phyloP scores from a whole-genome alignment of 768 basidiomycete genomes.

The Termitomyces sp. region DNA sequence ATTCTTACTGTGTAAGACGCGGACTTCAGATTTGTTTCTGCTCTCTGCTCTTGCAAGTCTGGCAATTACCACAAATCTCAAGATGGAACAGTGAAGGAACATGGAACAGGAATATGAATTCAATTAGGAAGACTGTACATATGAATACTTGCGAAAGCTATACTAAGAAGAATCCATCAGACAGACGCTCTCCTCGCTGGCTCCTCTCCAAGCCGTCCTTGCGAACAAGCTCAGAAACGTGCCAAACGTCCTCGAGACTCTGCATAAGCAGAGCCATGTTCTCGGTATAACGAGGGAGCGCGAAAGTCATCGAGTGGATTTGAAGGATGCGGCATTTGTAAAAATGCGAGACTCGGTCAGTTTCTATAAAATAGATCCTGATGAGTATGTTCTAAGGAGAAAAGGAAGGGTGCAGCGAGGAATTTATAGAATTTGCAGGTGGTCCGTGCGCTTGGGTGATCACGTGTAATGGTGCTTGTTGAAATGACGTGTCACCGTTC shows the following conservation, averaged over 20 bases:
- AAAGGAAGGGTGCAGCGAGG: neutral
- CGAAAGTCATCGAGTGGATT: slow-evolving; percentile 24
- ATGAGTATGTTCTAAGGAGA: slow-evolving; percentile 25
- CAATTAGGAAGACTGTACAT: neutral
- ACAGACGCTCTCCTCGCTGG: slow-evolving; percentile 21
- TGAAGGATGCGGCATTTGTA: slow-evolving; percentile 26
- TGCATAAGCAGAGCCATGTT: slow-evolving; percentile 17
- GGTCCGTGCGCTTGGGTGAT: slow-evolving; percentile 15
- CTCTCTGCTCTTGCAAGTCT: too few species aligned
- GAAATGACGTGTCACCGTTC: neutral
- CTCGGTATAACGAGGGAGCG: slow-evolving; percentile 23
- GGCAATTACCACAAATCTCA: too few species aligned
- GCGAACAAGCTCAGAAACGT: slow-evolving; percentile 4
- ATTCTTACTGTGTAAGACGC: too few species aligned
- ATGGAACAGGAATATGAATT: too few species aligned
- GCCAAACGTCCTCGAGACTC: slow-evolving; percentile 26
- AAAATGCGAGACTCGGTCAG: slow-evolving; percentile 28
- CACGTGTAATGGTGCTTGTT: slow-evolving; percentile 5
- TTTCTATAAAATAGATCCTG: slow-evolving; percentile 28
- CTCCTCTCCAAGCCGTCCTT: slow-evolving; percentile 4
- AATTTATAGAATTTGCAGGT: slow-evolving; percentile 11
- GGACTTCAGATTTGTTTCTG: too few species aligned
- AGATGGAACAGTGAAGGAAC: too few species aligned
- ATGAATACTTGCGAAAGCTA: too few species aligned
- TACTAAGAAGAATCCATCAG: slow-evolving; percentile 16